Base-by-base conservation (phyloP, 2,329 filamentous ascomycete genomes). In the Pleoardoris graminearum region DNA sequence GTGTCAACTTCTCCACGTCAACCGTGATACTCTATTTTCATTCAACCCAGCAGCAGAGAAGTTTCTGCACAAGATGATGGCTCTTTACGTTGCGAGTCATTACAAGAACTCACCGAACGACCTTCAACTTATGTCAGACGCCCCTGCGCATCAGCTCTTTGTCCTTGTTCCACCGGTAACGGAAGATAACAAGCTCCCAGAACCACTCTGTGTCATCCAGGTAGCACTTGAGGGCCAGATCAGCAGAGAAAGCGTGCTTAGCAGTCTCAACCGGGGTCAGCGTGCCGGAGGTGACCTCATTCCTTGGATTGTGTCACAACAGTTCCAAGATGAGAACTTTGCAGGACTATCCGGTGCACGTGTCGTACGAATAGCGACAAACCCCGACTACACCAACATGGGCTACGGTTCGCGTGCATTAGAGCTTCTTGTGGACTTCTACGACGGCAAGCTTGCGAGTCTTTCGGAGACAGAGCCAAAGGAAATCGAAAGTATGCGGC, bases 61-160 rank as follows among this genome's bases (percentile, higher is more conserved):
- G 69, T 97, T 99, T 76, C 77, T 99, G 50, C 94, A 99, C 72
- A 91, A 96, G 66, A 97, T 99, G 91, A 93, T 99, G 76, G 91
- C 92, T 0, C 83, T 99, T 2, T 99, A 97, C 65, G 95, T 99
- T 23, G 91, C 94, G 23, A 96, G 91, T 63, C 91, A 96, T 74
- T 97, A 99, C 80, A 97, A 97, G 76, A 99, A 99, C 76, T 91
- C 92, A 0, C 94, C 94, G 0, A 96, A 99, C 66, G 94, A 99
- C 67, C 82, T 99, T n/a, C 94, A 97, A 72, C 83, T 99, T 51
- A 96, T 99, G 91, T 96, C 91, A 56, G 94, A 99, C 74, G 94
- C 94, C 1, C 94, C 94, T 1, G 93, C 94, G 0, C 94, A 99
- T 74, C 92, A 97, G 71, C 83, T 99, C 6, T 99, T 94, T 66